Base-by-base conservation (phyloP, 169 alveolate species). In the Cryptosporidium xiaoi region DNA sequence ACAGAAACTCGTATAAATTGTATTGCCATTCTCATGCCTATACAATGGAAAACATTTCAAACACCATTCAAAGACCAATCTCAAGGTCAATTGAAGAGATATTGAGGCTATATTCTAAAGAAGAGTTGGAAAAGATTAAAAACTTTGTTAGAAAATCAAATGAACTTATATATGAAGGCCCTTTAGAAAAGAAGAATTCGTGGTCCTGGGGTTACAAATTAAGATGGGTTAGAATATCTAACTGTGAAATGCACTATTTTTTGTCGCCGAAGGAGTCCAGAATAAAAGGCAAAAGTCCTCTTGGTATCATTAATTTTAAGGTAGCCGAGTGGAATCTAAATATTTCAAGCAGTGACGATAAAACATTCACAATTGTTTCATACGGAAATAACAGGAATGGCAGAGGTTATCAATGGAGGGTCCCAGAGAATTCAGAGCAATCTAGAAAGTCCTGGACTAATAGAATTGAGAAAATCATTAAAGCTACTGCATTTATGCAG, bases 181-280 rank as follows among this genome's bases (percentile, higher is more conserved):
- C 87, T 29, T 50, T 77, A 5, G 87, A 77, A 36, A 77, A 60
- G 71, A 77, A 77, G 64, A 77, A 77, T 29, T 62, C 87, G 1
- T 77, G 87, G 87, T 77, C 87, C 8, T 77, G 87, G 87, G 87
- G 87, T 15, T 60, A 77, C 31, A 77, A 77, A 62, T 64, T 77
- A 18, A 56, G 87, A 50, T 77, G 87, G 87, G 87, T 77, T n/a
- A 77, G 27, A 44, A 36, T 77, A 20, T 36, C n/a, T 29, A 77
- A 77, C 2, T 77, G 87, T 10, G 87, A 77, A 15, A 77, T 77
- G 87, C 77, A 77, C 24, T 77, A 77, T 60, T 77, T 77, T 33
- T 27, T 77, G 18, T 77, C 77, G 12, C 87, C 87, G 8, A 60
- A 77, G 27, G 87, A 77, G 34, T 60, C 71, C 12, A 56, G 64